phyloP scores from a whole-genome alignment of 768 basidiomycete genomes.

The Kwoniella mangroviensis region DNA sequence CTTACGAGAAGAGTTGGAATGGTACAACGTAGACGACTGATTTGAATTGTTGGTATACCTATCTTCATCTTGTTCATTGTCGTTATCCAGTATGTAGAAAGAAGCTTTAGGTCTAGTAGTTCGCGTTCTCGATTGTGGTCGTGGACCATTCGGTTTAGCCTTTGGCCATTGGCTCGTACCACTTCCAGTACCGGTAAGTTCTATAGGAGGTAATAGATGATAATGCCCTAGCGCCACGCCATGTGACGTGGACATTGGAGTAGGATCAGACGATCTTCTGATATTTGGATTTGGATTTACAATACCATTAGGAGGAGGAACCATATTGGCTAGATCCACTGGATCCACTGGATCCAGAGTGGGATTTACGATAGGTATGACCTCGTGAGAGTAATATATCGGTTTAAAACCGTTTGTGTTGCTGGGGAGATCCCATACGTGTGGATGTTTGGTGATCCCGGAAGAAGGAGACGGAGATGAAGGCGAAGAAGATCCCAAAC shows the following conservation, averaged over 20 bases:
- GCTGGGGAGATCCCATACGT: conserved; percentile 8
- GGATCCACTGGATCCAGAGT: no score
- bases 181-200: not conserved
- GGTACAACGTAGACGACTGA: not conserved
- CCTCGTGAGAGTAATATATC: not conserved
- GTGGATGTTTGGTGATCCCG: not conserved
- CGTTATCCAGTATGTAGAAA: not conserved
- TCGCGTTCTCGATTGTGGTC: not conserved
- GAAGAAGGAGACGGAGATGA: not conserved
- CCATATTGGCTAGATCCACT: not conserved
- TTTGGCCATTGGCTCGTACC: not conserved
- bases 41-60: not conserved
- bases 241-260: not conserved
- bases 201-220: conserved; percentile 1
- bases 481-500: no score
- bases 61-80: not conserved
- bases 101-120: not conserved
- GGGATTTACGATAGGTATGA: not conserved
- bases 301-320: not conserved
- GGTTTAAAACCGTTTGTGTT: not conserved
- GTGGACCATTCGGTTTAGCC: conserved; percentile 3
- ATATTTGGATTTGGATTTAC: not conserved
- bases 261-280: not conserved
- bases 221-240: no score
- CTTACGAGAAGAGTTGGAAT: not conserved